Evolutionary conservation across 2,329 filamentous ascomycete species (phyloP), one percentile per base, ranked within the genome.

Genomic region (Colletotrichum lupini): DNA sequence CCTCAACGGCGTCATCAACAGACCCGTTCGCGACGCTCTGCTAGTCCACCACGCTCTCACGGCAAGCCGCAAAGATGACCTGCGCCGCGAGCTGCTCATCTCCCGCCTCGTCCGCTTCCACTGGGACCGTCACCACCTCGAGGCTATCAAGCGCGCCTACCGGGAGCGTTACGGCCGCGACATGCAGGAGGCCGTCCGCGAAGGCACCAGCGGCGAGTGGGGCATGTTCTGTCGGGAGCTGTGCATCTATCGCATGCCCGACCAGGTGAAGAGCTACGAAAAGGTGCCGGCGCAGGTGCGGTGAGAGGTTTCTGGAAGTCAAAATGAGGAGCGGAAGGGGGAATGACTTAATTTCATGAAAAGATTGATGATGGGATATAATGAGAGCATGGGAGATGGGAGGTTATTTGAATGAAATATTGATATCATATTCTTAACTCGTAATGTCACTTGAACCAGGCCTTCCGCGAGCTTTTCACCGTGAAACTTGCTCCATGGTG

Each of bases 1-100:
- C 77, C 92, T 99, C 79, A 98, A 98, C 84, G 97, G 97, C 78
- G 92, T 97, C 70, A 97, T 98, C 85, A 98, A 98, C 85, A 94
- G 94, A 72, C 95, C 97, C 6, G 95, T 97, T 75, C 94, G 97
- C 68, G 97, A 98, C 82, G 95, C 96, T 3, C 89, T 98, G 49
- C 91, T 98, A 3, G 87, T 99, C 1, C 92, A 97, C 82, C 97
- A 98, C 84, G 96, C 97, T 2, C 91, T 98, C 76, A 93, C 92
- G 24, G 90, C 93, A 58, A 92, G 92, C 4, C 90, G 88, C 76
- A 90, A 90, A 75, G 94, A 96, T 79, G 83, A 89, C 66, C 87
- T 95, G 75, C 91, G 96, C 35, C 93, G 94, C 58, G 96, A 98
- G 81, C 86, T 98, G 61, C 90, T 99, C 63, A 97, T 97, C 75